Percentiles rank a stretch among this genome's conserved stretches.
Conservation (phyloP, 306 rosid species). For the Lagenaria siceraria region DNA sequence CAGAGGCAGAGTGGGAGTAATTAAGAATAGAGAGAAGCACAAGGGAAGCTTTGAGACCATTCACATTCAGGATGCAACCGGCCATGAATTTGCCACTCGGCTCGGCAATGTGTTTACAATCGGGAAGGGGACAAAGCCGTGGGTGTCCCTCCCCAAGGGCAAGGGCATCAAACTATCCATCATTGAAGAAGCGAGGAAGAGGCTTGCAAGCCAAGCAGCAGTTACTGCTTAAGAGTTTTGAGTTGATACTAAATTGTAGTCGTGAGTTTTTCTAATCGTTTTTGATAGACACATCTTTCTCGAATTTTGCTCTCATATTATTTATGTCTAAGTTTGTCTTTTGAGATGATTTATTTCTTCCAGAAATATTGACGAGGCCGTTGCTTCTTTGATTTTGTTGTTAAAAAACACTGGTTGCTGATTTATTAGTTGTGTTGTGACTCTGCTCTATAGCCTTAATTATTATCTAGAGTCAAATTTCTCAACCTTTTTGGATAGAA, state of each 20-base stretch:
- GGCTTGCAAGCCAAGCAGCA: constrained; percentile 48
- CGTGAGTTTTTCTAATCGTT: background rate
- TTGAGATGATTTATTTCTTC: background rate
- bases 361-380: background rate
- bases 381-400: background rate
- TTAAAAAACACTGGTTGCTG: background rate
- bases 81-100: constrained; percentile 79
- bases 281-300: background rate
- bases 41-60: constrained; percentile 78
- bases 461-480: too few relatives aligned
- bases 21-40: constrained; percentile 74
- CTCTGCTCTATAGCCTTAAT: background rate
- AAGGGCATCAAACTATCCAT: constrained; percentile 73
- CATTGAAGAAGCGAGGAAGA: constrained; percentile 77
- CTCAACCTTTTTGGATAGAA: too few relatives aligned
- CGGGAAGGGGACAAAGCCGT: constrained; percentile 76
- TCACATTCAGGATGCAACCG: constrained; percentile 69
- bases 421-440: background rate
- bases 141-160: constrained; percentile 84
- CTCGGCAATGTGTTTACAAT: constrained; percentile 60
- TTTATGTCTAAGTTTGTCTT: background rate
- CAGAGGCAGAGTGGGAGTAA: constrained; percentile 78
- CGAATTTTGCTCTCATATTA: background rate
- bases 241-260: background rate
- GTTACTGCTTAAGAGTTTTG: constrained; percentile 15